These are phyloP conservation scores for Aspergillus avenaceus DNA, from an alignment of 495 filamentous ascomycete genomes.

Conservation along the genomic window DNA sequence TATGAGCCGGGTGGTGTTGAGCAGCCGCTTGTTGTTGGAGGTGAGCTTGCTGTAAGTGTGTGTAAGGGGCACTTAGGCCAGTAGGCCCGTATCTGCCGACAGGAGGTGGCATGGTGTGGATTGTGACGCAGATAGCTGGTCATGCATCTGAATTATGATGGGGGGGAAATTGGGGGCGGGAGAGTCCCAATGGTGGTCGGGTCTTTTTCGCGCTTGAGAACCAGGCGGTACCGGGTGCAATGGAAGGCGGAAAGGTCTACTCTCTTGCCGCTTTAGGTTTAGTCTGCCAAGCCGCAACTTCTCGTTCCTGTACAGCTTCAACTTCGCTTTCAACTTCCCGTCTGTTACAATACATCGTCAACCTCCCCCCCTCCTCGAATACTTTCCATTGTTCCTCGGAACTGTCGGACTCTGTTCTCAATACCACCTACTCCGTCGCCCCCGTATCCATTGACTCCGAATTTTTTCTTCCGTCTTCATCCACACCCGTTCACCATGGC, in stretches of 20 bases:
- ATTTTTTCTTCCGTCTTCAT: slow-evolving; percentile 4
- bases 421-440: neutral
- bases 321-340: slow-evolving; percentile 11
- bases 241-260: slow-evolving; percentile 17
- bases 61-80: slow-evolving; percentile 38
- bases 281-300: slow-evolving; percentile 24
- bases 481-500: slow-evolving; percentile 37
- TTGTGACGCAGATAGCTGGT: slow-evolving; percentile 7
- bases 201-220: slow-evolving; percentile 14
- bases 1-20: slow-evolving; percentile 47
- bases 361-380: neutral
- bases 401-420: slow-evolving; percentile 7
- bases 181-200: slow-evolving; percentile 17
- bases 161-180: slow-evolving; percentile 13
- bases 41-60: slow-evolving; percentile 44
- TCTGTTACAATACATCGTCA: slow-evolving; percentile 1
- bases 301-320: slow-evolving; percentile 16
- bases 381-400: slow-evolving; percentile 11
- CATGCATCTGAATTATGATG: slow-evolving; percentile 16
- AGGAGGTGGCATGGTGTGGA: slow-evolving; percentile 30
- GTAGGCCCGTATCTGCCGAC: slow-evolving; percentile 50
- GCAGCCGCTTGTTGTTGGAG: slow-evolving; percentile 26
- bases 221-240: neutral
- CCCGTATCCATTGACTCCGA: slow-evolving; percentile 1
- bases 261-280: slow-evolving; percentile 26